Percentiles rank a stretch among this genome's conserved stretches.
Conservation (phyloP, 305 asterid genomes). For the Fraxinus nigra region DNA sequence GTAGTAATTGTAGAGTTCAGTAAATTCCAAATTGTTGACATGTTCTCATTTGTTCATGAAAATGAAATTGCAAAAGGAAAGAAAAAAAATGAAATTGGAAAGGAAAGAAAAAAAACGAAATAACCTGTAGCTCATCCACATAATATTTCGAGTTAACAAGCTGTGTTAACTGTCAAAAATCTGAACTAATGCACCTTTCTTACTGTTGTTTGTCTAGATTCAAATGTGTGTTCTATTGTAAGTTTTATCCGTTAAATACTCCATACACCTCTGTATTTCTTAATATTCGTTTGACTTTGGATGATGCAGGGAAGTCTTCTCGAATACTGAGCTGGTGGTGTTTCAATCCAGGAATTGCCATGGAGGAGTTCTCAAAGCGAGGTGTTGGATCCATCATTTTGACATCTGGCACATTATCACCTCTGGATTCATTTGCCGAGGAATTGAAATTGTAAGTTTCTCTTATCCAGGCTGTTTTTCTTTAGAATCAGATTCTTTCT, state of each 20-base stretch:
- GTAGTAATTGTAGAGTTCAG: neutral
- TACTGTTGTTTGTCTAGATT: neutral
- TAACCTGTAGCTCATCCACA: neutral
- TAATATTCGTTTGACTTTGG: neutral
- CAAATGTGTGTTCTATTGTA: neutral
- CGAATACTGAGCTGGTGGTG: conserved; percentile 99
- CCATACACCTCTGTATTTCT: neutral
- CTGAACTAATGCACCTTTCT: neutral
- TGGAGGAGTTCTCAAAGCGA: conserved; percentile 82
- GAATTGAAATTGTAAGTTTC: conserved; percentile 81
- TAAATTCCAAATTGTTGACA: neutral
- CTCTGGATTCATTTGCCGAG: conserved; percentile 94
- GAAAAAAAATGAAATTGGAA: neutral
- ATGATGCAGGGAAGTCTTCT: conserved; percentile 54
- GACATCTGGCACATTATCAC: conserved; percentile 99
- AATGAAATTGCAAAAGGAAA: neutral
- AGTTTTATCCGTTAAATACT: neutral
- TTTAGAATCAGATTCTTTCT: conserved; percentile 9
- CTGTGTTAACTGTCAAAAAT: neutral
- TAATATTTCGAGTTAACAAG: neutral
- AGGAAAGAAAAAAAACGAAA: neutral
- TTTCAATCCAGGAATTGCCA: conserved; percentile 95
- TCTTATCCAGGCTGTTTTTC: conserved; percentile 17
- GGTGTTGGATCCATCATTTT: conserved; percentile 90
- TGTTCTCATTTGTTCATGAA: neutral